These are phyloP conservation scores for Cucurbitaria berberidis DNA, from an alignment of 2,329 filamentous ascomycete species.

Conservation along the genomic window DNA sequence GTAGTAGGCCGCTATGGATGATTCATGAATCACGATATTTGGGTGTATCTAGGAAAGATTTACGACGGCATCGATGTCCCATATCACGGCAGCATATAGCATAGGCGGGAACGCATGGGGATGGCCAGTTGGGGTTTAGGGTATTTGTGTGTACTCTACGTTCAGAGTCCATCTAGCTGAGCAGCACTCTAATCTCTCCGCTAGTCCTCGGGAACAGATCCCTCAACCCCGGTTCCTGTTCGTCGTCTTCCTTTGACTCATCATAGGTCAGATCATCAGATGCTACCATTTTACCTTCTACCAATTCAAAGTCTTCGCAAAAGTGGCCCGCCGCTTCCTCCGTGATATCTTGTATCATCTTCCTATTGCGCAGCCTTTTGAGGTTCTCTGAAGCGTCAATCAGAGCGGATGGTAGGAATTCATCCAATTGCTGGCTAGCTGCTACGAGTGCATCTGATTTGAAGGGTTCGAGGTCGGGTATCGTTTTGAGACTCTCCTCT, in stretches of 20 bases:
- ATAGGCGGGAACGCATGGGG: not conserved
- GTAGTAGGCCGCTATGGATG: conserved; percentile 9
- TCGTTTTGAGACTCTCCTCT: conserved; percentile 60
- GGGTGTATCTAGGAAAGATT: not conserved
- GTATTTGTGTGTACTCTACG: not conserved
- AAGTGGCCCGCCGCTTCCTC: conserved; percentile 84
- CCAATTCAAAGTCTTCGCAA: conserved; percentile 79
- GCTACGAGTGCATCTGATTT: conserved; percentile 66
- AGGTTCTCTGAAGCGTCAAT: conserved; percentile 90
- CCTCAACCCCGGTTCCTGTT: conserved; percentile 53
- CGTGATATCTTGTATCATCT: conserved; percentile 75
- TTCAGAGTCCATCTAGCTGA: conserved; percentile 55
- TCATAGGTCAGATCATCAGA: conserved; percentile 60
- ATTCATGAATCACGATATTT: not conserved
- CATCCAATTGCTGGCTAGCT: conserved; percentile 79
- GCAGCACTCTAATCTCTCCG: conserved; percentile 67
- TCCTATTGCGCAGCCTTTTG: conserved; percentile 73
- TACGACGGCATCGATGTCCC: not conserved
- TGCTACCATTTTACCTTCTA: conserved; percentile 66
- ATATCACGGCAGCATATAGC: not conserved
- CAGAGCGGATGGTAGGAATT: conserved; percentile 88
- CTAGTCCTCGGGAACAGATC: conserved; percentile 68
- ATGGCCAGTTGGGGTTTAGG: not conserved
- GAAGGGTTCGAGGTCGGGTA: conserved; percentile 63
- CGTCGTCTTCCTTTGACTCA: conserved; percentile 46